phyloP scores from a whole-genome alignment of 805 yeast genomes.

The Cyberlindnera japonica region DNA sequence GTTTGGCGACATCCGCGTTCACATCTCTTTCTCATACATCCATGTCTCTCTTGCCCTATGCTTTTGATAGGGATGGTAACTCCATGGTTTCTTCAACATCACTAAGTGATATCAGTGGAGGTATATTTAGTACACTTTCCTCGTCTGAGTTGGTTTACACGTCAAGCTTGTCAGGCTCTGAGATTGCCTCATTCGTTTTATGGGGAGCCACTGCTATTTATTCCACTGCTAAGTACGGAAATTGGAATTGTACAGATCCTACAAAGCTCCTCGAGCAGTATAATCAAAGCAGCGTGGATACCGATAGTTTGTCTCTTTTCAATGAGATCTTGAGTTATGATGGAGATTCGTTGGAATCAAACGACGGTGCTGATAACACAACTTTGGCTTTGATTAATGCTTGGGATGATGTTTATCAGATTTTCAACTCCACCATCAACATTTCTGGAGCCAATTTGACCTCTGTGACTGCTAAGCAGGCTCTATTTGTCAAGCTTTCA shows the following conservation, averaged over 20 bases:
- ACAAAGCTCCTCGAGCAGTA: slow-evolving; percentile 25
- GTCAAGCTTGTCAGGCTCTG: slow-evolving; percentile 13
- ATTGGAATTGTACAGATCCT: slow-evolving; percentile 27
- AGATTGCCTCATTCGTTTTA: slow-evolving; percentile 21
- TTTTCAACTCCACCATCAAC: slow-evolving; percentile 7
- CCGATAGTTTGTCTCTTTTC: slow-evolving; percentile 3
- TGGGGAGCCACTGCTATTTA: slow-evolving; percentile 26
- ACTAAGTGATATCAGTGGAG: not conserved
- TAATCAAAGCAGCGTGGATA: slow-evolving; percentile 23
- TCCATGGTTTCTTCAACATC: slow-evolving; percentile 10
- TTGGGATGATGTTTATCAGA: slow-evolving; percentile 5
- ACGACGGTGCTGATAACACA: slow-evolving; percentile 2
- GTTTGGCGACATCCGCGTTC: slow-evolving; percentile 7
- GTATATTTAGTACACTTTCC: slow-evolving; percentile 3
- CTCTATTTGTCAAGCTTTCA: slow-evolving; percentile 15
- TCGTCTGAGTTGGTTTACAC: slow-evolving; percentile 7
- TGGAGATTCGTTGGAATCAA: not conserved
- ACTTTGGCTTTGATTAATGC: not conserved
- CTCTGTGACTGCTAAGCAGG: slow-evolving; percentile 8
- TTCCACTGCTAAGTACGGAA: slow-evolving; percentile 26
- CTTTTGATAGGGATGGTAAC: slow-evolving; percentile 7
- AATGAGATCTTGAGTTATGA: slow-evolving; percentile 4
- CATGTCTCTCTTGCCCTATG: slow-evolving; percentile 8
- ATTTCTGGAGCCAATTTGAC: slow-evolving; percentile 12
- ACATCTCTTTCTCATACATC: slow-evolving; percentile 10